phyloP scores from a whole-genome alignment of 2,329 filamentous ascomycete species.

The Colletotrichum melonis region DNA sequence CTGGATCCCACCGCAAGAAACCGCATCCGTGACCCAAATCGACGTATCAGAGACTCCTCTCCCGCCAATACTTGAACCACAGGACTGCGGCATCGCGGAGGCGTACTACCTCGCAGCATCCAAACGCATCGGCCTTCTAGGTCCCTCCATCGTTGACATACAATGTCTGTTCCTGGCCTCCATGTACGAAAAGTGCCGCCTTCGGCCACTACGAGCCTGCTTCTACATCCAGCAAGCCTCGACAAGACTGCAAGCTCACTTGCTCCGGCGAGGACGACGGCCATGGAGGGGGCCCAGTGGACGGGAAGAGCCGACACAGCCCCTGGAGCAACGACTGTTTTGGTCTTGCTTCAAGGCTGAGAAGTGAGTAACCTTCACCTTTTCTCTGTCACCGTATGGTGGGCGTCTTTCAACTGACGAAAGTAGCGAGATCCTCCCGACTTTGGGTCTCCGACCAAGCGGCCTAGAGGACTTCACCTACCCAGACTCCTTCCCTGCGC shows the following conservation, averaged over 20 bases:
- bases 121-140: conserved; percentile 39
- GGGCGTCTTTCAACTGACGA: background rate
- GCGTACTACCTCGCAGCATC: conserved; percentile 39
- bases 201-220: conserved; percentile 39
- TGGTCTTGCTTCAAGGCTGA: conserved; percentile 41
- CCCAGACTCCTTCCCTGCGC: conserved; percentile 37
- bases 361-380: conserved; percentile 25
- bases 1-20: background rate
- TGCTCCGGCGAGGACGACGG: conserved; percentile 14
- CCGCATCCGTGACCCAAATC: background rate
- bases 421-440: background rate
- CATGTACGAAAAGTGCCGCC: conserved; percentile 39
- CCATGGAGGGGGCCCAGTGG: background rate
- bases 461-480: conserved; percentile 36
- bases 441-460: conserved; percentile 24
- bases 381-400: too few species aligned
- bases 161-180: conserved; percentile 41
- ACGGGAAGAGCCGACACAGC: background rate
- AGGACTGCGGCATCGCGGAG: conserved; percentile 30
- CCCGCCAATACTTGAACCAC: background rate
- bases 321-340: conserved; percentile 34
- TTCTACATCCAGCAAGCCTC: conserved; percentile 39
- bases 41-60: background rate
- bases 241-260: conserved; percentile 21
- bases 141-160: conserved; percentile 39